phyloP scores from a whole-genome alignment of 2,329 filamentous ascomycete species.

The Aspergillus glaucus region DNA sequence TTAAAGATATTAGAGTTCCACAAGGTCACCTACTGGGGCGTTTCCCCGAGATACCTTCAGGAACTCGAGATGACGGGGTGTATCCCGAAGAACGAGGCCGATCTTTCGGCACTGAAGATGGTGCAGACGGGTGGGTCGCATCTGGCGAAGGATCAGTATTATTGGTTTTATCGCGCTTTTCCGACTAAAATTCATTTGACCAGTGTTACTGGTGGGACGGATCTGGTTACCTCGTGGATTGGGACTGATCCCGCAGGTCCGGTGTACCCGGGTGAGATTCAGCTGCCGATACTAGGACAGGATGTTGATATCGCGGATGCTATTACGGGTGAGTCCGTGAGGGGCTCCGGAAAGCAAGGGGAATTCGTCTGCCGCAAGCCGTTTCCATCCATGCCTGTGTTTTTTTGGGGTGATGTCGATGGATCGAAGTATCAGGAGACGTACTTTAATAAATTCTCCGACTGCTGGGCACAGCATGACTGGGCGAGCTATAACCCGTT shows the following conservation, averaged over 20 bases:
- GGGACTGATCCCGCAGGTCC: constrained; percentile 62
- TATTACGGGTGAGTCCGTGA: constrained; percentile 44
- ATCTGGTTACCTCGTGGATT: neutral
- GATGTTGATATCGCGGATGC: constrained; percentile 58
- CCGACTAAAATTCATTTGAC: constrained; percentile 6
- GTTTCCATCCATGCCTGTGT: constrained; percentile 71
- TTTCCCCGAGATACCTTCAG: constrained; percentile 40
- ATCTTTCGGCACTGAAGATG: constrained; percentile 35
- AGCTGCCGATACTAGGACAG: constrained; percentile 47
- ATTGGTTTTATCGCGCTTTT: constrained; percentile 26
- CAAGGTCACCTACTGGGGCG: constrained; percentile 31
- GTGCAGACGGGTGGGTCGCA: constrained; percentile 41
- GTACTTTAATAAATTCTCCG: constrained; percentile 17
- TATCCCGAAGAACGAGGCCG: constrained; percentile 31
- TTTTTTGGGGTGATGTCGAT: constrained; percentile 50
- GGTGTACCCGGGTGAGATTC: constrained; percentile 53
- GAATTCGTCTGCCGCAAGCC: constrained; percentile 66
- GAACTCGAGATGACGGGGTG: constrained; percentile 33
- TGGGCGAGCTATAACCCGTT: neutral
- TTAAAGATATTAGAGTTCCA: constrained; percentile 10
- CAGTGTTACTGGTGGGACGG: too few species aligned
- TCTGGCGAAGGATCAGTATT: constrained; percentile 14
- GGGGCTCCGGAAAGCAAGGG: constrained; percentile 58
- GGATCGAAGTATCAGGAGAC: constrained; percentile 48
- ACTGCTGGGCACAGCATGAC: neutral